A percentile compares a stretch with the other conserved stretches of the same genome.
Evolutionary conservation across 805 yeast genomes (phyloP).

Genomic region (Metschnikowia noctiluminum): DNA sequence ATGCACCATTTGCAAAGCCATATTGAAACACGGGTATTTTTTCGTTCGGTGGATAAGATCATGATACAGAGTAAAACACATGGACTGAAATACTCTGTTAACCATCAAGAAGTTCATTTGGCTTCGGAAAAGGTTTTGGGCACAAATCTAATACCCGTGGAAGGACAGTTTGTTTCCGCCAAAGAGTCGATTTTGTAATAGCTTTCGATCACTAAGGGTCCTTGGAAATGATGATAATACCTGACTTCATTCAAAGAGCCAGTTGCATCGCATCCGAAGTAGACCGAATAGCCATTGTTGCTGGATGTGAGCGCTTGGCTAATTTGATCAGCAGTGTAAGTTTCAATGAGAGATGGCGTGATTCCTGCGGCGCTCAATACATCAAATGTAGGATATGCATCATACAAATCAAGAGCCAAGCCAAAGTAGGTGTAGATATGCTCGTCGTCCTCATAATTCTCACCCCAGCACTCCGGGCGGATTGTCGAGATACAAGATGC

Average conservation of each 20-base stretch:
- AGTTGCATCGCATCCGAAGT: slow-evolving; percentile 29
- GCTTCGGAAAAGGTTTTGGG: slow-evolving; percentile 56
- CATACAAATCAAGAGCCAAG: slow-evolving; percentile 28
- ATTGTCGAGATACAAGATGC: slow-evolving; percentile 41
- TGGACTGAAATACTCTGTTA: no score
- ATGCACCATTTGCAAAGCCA: not conserved
- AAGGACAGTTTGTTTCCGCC: slow-evolving; percentile 61
- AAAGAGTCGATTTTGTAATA: slow-evolving; percentile 58
- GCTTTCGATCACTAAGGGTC: slow-evolving; percentile 19
- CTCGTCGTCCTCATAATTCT: slow-evolving; percentile 17
- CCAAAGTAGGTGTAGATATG: slow-evolving; percentile 30
- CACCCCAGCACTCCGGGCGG: slow-evolving; percentile 33
- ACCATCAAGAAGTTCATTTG: not conserved
- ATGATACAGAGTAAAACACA: no score
- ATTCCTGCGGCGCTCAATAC: slow-evolving; percentile 35
- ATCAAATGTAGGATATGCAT: slow-evolving; percentile 33
- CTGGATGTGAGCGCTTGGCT: slow-evolving; percentile 29
- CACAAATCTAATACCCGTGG: slow-evolving; percentile 60
- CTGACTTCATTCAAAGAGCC: slow-evolving; percentile 22
- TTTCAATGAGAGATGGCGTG: slow-evolving; percentile 29
- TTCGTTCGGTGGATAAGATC: no score
- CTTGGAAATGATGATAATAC: slow-evolving; percentile 24
- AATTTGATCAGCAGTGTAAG: slow-evolving; percentile 32
- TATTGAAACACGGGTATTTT: no score
- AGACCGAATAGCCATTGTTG: slow-evolving; percentile 31